These are phyloP conservation scores for Trichoderma afroharzianum DNA, from an alignment of 2,329 filamentous ascomycete species.

Conservation along the genomic window DNA sequence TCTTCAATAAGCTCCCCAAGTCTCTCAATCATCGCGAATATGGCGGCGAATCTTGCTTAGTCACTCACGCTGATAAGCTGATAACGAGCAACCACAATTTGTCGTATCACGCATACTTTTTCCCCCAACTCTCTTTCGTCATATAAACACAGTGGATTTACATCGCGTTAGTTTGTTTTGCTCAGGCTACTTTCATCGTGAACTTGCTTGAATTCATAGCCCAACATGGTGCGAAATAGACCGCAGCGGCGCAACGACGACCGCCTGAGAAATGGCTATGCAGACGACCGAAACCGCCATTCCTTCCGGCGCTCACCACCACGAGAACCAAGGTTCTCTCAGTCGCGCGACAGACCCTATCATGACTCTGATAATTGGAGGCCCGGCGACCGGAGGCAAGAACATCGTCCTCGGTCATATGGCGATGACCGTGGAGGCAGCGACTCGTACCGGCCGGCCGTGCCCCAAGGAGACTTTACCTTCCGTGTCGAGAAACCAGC, in stretches of 20 bases:
- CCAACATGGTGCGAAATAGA: conserved; percentile 10
- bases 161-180: neutral
- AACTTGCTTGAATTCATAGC: neutral
- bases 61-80: neutral
- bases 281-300: conserved; percentile 19
- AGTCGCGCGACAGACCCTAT: conserved; percentile 19
- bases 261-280: conserved; percentile 16
- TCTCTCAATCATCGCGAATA: neutral
- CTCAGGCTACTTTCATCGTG: neutral
- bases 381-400: conserved; percentile 26
- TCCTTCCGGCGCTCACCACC: conserved; percentile 12
- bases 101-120: neutral
- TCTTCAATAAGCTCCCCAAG: neutral
- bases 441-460: conserved; percentile 31
- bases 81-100: conserved; percentile 9
- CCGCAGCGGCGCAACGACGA: conserved; percentile 15
- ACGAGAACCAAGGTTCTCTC: neutral
- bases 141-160: neutral
- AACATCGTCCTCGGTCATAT: conserved; percentile 21
- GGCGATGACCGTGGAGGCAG: conserved; percentile 23
- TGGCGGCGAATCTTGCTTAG: neutral
- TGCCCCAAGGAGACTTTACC: conserved; percentile 50
- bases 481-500: conserved; percentile 52
- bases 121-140: neutral
- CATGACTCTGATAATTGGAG: conserved; percentile 31